phyloP scores from a whole-genome alignment of 805 yeast species.

The Kluyveromyces aestuarii region DNA sequence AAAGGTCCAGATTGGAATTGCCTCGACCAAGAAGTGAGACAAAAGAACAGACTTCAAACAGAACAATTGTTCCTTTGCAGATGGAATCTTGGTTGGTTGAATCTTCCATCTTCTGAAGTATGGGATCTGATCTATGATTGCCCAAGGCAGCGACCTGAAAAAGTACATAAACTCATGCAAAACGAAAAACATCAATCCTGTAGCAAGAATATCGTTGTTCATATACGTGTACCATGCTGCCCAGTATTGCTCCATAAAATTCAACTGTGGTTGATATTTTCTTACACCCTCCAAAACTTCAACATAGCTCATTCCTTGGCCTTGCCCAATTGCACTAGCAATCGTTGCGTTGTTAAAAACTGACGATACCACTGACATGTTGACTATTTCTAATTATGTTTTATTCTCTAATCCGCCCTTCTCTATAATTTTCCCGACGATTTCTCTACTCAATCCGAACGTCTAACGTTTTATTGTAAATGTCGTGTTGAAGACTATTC shows the following conservation, averaged over 20 bases:
- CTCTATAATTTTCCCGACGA: background rate
- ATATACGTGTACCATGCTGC: conserved; percentile 80
- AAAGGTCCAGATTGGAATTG: conserved; percentile 94
- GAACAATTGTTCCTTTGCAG: conserved; percentile 82
- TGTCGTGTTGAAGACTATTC: background rate
- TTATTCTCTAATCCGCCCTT: background rate
- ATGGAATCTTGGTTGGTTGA: conserved; percentile 78
- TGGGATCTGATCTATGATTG: conserved; percentile 75
- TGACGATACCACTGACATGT: conserved; percentile 19
- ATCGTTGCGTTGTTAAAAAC: conserved; percentile 28
- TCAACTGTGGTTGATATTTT: conserved; percentile 36
- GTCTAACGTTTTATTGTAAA: background rate
- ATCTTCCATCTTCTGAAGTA: conserved; percentile 81
- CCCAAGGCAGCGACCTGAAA: conserved; percentile 90
- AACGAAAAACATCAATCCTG: conserved; percentile 75
- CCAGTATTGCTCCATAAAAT: conserved; percentile 65
- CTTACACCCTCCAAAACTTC: conserved; percentile 31
- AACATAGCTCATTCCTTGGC: conserved; percentile 22
- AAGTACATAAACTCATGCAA: conserved; percentile 87
- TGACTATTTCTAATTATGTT: background rate
- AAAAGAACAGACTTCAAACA: conserved; percentile 77
- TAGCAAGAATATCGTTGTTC: conserved; percentile 83
- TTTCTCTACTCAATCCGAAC: background rate
- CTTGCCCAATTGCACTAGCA: conserved; percentile 1
- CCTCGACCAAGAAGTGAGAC: conserved; percentile 88